Base-by-base conservation (phyloP, 148 eudicot species). In the Dianthus caryophyllus region DNA sequence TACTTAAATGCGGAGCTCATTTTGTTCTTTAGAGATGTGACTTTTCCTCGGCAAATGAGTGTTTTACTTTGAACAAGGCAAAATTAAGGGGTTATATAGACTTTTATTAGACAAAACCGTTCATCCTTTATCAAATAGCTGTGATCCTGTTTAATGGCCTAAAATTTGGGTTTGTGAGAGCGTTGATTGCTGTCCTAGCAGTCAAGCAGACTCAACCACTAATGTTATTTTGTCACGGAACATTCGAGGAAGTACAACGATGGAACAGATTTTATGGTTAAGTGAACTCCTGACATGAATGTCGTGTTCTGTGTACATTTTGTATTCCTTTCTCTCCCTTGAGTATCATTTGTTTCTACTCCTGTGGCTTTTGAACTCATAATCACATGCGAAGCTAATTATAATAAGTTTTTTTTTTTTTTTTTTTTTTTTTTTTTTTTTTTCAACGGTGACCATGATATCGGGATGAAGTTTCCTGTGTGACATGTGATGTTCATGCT, bases 1-100 rank as follows among this genome's bases (percentile, higher is more conserved):
- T 6, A 14, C 20, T 10, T 11, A 44, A 22, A 16, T 56, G 57
- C 57, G 64, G 44, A 26, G 56, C 48, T 26, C 33, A 52, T 44
- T 46, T 53, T 54, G 70, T 54, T 38, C 27, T 21, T 29, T 56
- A 36, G 6, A 22, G 22, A 17, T 58, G 62, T n/a, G 17, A 14
- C 62, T 30, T 58, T 58, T 36, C 62, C 22, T 58, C 62, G 17
- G 62, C 62, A 29, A 30, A 58, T 21, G 62, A 29, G 43, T 7
- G n/a, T 31, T 30, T 29, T 41, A n/a, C 62, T 16, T 58, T 30
- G 41, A 30, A 58, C 39, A 18, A 53, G 57, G 24, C 24, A 53
- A 53, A 41, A 16, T 24, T 53, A 0, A 21, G 25, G 25, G 57
- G 24, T 53, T 11, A 11, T 53, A 20, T 53, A 24, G 0, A 29